These are phyloP conservation scores for Colletotrichum tropicale DNA, from an alignment of 2,329 filamentous ascomycete species.

Conservation along the genomic window DNA sequence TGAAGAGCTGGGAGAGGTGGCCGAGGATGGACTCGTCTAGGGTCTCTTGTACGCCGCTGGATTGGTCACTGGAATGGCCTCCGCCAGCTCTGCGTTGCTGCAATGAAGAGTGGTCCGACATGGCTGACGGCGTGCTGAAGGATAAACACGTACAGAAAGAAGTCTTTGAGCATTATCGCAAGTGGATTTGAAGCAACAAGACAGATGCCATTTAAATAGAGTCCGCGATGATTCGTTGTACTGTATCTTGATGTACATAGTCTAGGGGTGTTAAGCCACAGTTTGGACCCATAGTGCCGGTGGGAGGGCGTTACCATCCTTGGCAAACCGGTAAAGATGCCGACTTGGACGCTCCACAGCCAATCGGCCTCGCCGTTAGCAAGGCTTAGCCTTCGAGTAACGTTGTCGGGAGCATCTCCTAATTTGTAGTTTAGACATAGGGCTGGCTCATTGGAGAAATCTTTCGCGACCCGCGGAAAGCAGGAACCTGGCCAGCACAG, in stretches of 20 bases:
- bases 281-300: background rate
- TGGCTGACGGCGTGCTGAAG: background rate
- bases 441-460: background rate
- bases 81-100: background rate
- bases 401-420: background rate
- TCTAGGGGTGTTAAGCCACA: background rate
- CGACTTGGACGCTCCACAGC: background rate
- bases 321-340: background rate
- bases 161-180: no score
- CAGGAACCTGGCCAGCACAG: background rate
- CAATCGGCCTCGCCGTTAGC: background rate
- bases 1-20: constrained; percentile 51
- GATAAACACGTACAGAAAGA: background rate
- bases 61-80: background rate
- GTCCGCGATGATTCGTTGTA: background rate
- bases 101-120: background rate
- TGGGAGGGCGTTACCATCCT: background rate
- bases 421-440: background rate
- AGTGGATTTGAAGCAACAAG: background rate
- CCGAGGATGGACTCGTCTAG: constrained; percentile 36
- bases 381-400: background rate
- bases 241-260: background rate
- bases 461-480: background rate
- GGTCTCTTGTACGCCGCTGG: background rate
- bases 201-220: background rate